Conservation (phyloP, 768 basidiomycete species). For the Galerina marginata region DNA sequence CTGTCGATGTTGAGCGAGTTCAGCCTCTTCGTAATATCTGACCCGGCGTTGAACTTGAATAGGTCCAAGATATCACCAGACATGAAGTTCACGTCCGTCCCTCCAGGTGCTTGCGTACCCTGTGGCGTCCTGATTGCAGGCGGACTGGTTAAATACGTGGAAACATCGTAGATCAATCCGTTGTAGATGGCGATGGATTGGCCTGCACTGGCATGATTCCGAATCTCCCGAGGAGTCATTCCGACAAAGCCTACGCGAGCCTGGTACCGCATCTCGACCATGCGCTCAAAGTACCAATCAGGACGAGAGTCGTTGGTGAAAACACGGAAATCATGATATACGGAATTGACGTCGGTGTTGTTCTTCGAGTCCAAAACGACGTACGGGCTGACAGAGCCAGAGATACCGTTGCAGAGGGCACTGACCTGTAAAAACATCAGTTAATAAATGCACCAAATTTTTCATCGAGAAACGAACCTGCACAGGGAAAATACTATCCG, state of each 20-base stretch:
- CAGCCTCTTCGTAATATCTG: slow-evolving; percentile 81
- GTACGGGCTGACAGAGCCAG: slow-evolving; percentile 83
- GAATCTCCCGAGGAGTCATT: slow-evolving; percentile 76
- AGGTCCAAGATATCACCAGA: slow-evolving; percentile 65
- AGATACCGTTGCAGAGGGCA: slow-evolving; percentile 89
- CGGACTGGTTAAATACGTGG: slow-evolving; percentile 74
- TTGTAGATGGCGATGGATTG: slow-evolving; percentile 86
- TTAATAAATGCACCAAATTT: too few relatives aligned
- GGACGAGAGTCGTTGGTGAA: slow-evolving; percentile 89
- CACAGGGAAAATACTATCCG: slow-evolving; percentile 89
- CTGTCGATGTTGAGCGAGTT: slow-evolving; percentile 65
- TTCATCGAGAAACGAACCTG: slow-evolving; percentile 62
- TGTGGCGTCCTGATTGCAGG: slow-evolving; percentile 58
- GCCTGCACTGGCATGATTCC: slow-evolving; percentile 66
- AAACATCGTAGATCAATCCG: slow-evolving; percentile 85
- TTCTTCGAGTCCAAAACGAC: slow-evolving; percentile 81
- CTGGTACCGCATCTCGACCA: slow-evolving; percentile 92
- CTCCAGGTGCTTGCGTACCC: slow-evolving; percentile 48
- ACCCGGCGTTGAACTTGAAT: slow-evolving; percentile 78
- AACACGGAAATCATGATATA: slow-evolving; percentile 96
- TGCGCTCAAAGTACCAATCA: slow-evolving; percentile 97
- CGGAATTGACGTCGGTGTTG: slow-evolving; percentile 71
- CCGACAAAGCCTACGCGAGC: slow-evolving; percentile 90
- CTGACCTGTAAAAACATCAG: slow-evolving; percentile 62
- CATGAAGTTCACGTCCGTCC: slow-evolving; percentile 69